A percentile compares a stretch with the other conserved stretches of the same genome.
Evolutionary conservation across 2,329 filamentous ascomycete species (phyloP).

Genomic region (Nothomitra cinnamomea): DNA sequence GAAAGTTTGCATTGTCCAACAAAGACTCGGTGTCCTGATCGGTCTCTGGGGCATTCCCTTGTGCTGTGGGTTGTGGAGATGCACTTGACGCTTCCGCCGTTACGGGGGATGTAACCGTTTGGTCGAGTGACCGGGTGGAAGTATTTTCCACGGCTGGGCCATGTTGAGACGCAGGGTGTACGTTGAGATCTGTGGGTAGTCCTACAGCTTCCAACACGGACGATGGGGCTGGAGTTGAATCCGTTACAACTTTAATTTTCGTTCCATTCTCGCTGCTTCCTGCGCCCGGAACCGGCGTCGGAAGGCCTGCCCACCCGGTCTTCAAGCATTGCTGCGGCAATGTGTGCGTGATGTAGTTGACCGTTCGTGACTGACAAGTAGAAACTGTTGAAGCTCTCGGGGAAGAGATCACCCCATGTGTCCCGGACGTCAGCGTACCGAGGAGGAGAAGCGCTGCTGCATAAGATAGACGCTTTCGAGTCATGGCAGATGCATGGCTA

Average conservation of each 20-base stretch:
- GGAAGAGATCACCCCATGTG: neutral
- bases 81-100: neutral
- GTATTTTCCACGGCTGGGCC: too few relatives aligned
- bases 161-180: too few relatives aligned
- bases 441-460: neutral
- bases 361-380: slow-evolving; percentile 39
- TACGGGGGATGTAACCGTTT: neutral
- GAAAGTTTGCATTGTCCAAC: slow-evolving; percentile 63
- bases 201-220: neutral
- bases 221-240: slow-evolving; percentile 2
- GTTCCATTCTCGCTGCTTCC: slow-evolving; percentile 8
- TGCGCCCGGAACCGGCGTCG: neutral
- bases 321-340: slow-evolving; percentile 60
- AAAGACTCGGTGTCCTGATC: slow-evolving; percentile 46
- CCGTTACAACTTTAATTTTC: slow-evolving; percentile 8
- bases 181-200: too few relatives aligned
- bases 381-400: slow-evolving; percentile 6
- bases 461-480: neutral
- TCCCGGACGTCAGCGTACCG: neutral
- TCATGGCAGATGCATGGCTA: slow-evolving; percentile 1
- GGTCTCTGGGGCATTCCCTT: neutral
- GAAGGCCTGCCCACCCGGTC: slow-evolving; percentile 34
- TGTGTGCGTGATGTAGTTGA: slow-evolving; percentile 69
- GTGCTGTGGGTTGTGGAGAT: neutral
- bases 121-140: neutral